Evolutionary conservation across 2,329 filamentous ascomycete genomes (phyloP), one percentile per base, ranked within the genome.

Genomic region (Leptographium radiaticola): DNA sequence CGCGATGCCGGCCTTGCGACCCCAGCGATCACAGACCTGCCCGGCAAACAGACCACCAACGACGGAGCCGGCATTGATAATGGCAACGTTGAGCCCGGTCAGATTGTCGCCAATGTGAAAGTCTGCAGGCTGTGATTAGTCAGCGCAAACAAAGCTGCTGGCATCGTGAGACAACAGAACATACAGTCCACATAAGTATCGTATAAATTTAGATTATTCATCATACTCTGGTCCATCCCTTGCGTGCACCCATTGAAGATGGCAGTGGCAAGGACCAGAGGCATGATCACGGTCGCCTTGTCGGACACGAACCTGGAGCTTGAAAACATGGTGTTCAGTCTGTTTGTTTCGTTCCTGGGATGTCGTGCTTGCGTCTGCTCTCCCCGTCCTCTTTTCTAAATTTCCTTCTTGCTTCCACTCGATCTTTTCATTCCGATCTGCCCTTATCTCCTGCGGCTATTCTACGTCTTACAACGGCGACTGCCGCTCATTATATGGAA

Each of bases 241-340:
- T 53, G 51, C 16, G 51, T 53, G 44, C 51, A 53, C 38, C 44
- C 51, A 11, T 53, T 53, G 51, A 53, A 53, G 51, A 53, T 45
- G 11, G 51, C 51, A 18, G 51, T 53, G 18, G 51, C 51, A 43
- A 53, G 49, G 15, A 53, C 51, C 25, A 53, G 51, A 8, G 44
- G 13, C 51, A 53, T 48, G 44, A 53, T 45, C 10, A 53, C 44
- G 25, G 20, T 25, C 33, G 43, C 11, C 8, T 43, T 53, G 36
- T 42, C 38, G 13, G 51, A 48, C 18, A 43, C 25, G 34, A 48
- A 53, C 16, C 34, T 39, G 25, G 18, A 25, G 20, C 33, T 33
- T 25, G 43, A 46, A 18, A 53, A 34, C 51, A 53, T 53, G 46
- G 39, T n/a, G 39, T 34, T 4, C 33, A 25, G 13, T 15, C 6